These are phyloP conservation scores for Sporormia fimetaria DNA, from an alignment of 495 filamentous ascomycete species.

Conservation along the genomic window DNA sequence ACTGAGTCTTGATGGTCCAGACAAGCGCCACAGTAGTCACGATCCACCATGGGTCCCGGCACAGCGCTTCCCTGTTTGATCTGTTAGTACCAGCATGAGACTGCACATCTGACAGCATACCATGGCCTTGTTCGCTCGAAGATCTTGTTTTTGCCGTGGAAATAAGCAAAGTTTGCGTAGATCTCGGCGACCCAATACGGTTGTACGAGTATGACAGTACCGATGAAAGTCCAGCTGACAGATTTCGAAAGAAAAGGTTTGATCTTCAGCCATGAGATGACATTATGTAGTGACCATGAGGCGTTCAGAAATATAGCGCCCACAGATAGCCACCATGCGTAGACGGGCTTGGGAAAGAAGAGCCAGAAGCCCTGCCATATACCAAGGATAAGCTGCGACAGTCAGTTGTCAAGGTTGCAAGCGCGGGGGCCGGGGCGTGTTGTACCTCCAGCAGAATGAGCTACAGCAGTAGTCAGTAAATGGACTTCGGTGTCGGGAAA, in stretches of 20 bases:
- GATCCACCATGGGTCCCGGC: conserved; percentile 51
- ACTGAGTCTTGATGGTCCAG: conserved; percentile 44
- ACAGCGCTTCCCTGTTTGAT: too few relatives aligned
- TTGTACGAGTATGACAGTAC: conserved; percentile 28
- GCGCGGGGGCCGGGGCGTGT: not conserved
- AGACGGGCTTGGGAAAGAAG: conserved; percentile 27
- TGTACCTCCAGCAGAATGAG: conserved; percentile 33
- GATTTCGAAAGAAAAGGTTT: conserved; percentile 29
- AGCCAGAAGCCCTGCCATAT: conserved; percentile 32
- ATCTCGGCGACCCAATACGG: conserved; percentile 35
- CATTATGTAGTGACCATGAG: conserved; percentile 33
- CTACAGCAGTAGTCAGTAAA: not conserved
- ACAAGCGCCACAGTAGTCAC: conserved; percentile 42
- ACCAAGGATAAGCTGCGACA: conserved; percentile 29
- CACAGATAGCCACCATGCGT: conserved; percentile 32
- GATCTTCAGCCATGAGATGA: conserved; percentile 36
- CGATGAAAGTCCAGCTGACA: conserved; percentile 29
- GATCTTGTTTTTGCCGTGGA: conserved; percentile 28
- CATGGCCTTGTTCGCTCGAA: conserved; percentile 41
- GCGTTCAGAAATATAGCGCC: conserved; percentile 31
- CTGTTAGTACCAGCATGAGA: not conserved
- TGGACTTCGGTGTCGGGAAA: not conserved
- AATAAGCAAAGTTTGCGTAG: conserved; percentile 34
- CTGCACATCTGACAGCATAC: conserved; percentile 39
- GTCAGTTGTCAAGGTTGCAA: conserved; percentile 3